A percentile compares a stretch with the other conserved stretches of the same genome.
phyloP scores from a whole-genome alignment of 2,329 filamentous ascomycete species.

The Rutstroemia sydowiana region DNA sequence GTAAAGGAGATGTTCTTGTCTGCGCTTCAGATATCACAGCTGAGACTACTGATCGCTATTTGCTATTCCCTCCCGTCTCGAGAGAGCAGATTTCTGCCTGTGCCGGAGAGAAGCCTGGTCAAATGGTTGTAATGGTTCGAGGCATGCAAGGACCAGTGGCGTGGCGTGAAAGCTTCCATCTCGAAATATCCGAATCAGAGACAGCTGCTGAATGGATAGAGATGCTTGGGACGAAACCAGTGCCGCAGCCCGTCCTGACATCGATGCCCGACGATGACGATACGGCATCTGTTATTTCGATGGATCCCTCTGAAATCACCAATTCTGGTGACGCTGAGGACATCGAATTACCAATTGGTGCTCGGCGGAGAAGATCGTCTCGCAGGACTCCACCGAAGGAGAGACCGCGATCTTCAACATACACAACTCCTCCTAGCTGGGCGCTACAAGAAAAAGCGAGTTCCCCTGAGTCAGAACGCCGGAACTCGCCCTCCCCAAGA shows the following conservation, averaged over 20 bases:
- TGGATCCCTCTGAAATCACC: slow-evolving; percentile 2
- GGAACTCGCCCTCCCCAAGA: background rate
- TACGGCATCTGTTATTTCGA: slow-evolving; percentile 9
- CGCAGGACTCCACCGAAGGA: slow-evolving; percentile 13
- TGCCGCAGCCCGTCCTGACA: slow-evolving; percentile 40
- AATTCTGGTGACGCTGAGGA: slow-evolving; percentile 13
- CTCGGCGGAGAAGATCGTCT: slow-evolving; percentile 18
- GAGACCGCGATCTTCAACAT: slow-evolving; percentile 9
- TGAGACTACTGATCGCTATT: slow-evolving; percentile 66
- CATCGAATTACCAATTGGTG: slow-evolving; percentile 27
- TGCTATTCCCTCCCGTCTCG: slow-evolving; percentile 86
- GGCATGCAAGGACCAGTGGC: slow-evolving; percentile 56
- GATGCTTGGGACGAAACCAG: slow-evolving; percentile 55
- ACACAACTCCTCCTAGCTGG: background rate
- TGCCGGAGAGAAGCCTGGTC: slow-evolving; percentile 58
- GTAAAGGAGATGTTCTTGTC: slow-evolving; percentile 79
- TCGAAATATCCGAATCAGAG: slow-evolving; percentile 54
- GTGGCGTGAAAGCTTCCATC: slow-evolving; percentile 80
- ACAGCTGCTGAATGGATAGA: slow-evolving; percentile 78
- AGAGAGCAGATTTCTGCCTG: slow-evolving; percentile 70
- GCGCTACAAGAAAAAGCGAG: background rate
- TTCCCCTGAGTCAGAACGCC: background rate
- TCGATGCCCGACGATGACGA: slow-evolving; percentile 9
- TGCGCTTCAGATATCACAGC: slow-evolving; percentile 72
- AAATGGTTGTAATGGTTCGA: slow-evolving; percentile 82